Percentiles rank a stretch among this genome's conserved stretches.
phyloP scores from a whole-genome alignment of 768 basidiomycete genomes.

The Suillus bovinus region DNA sequence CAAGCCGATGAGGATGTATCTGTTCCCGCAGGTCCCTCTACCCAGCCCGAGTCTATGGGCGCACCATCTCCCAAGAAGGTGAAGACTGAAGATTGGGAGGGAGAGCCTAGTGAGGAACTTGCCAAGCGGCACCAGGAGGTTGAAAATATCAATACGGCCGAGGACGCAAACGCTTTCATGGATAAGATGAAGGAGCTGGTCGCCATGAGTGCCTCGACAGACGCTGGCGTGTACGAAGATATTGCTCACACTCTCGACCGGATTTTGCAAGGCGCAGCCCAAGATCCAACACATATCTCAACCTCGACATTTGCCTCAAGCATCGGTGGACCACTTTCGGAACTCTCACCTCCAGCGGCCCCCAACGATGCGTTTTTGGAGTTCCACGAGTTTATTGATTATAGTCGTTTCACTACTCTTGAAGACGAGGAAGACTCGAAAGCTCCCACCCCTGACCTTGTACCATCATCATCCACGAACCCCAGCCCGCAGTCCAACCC shows the following conservation, averaged over 20 bases:
- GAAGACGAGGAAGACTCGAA: constrained; percentile 65
- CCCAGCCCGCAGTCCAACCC: constrained; percentile 76
- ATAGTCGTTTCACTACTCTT: constrained; percentile 54
- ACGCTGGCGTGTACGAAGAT: constrained; percentile 42
- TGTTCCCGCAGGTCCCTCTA: constrained; percentile 30
- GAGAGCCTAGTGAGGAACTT: constrained; percentile 52
- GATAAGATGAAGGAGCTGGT: constrained; percentile 66
- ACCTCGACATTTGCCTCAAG: constrained; percentile 31
- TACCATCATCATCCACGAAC: constrained; percentile 70
- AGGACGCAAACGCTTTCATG: constrained; percentile 63
- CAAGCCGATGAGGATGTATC: constrained; percentile 35
- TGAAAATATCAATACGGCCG: constrained; percentile 59
- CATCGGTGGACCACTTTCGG: constrained; percentile 32
- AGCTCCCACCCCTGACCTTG: constrained; percentile 73
- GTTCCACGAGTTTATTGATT: constrained; percentile 68
- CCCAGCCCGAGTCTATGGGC: constrained; percentile 34
- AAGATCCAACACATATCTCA: constrained; percentile 37
- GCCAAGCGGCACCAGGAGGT: constrained; percentile 39
- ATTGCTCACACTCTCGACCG: constrained; percentile 63
- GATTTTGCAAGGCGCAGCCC: constrained; percentile 59
- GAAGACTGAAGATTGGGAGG: constrained; percentile 69
- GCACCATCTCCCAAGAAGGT: constrained; percentile 71
- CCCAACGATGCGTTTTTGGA: constrained; percentile 43
- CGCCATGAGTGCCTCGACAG: constrained; percentile 44
- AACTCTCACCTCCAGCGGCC: constrained; percentile 36